Conservation (phyloP, 2,329 filamentous ascomycete species). For the Dactylellina parvicollis region DNA sequence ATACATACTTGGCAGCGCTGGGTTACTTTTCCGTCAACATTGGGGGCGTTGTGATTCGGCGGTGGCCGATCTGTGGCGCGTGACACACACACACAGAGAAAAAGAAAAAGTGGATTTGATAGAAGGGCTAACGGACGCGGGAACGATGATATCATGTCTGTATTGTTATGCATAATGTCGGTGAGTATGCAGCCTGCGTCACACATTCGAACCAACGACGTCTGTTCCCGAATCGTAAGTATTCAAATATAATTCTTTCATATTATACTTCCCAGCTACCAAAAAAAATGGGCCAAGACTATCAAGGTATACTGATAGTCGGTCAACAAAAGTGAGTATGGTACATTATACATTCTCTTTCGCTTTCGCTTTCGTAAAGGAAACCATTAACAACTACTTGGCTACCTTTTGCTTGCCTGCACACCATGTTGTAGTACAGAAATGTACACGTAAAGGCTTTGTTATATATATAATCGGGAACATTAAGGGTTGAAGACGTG, state of each 20-base stretch:
- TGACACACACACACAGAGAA: too few relatives aligned
- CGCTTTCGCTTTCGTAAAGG: background rate
- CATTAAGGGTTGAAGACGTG: background rate
- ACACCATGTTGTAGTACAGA: background rate
- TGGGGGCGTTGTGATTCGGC: too few relatives aligned
- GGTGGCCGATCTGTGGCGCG: background rate
- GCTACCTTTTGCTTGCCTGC: background rate
- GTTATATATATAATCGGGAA: background rate
- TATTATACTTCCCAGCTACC: too few relatives aligned
- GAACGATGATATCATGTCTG: slow-evolving; percentile 16
- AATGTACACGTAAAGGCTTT: slow-evolving; percentile 3
- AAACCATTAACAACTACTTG: background rate
- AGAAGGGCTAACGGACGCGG: background rate
- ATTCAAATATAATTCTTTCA: background rate
- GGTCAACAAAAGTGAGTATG: background rate
- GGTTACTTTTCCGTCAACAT: too few relatives aligned
- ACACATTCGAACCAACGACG: background rate
- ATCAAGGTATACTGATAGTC: too few relatives aligned
- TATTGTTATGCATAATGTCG: background rate
- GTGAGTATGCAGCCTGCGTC: background rate
- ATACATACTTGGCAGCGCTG: too few relatives aligned
- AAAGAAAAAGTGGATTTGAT: too few relatives aligned
- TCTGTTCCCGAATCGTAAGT: background rate
- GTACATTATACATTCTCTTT: slow-evolving; percentile 8
- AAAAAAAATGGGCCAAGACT: too few relatives aligned